phyloP scores from a whole-genome alignment of 2,329 filamentous ascomycete species.

The Rhynchosporium secalis region DNA sequence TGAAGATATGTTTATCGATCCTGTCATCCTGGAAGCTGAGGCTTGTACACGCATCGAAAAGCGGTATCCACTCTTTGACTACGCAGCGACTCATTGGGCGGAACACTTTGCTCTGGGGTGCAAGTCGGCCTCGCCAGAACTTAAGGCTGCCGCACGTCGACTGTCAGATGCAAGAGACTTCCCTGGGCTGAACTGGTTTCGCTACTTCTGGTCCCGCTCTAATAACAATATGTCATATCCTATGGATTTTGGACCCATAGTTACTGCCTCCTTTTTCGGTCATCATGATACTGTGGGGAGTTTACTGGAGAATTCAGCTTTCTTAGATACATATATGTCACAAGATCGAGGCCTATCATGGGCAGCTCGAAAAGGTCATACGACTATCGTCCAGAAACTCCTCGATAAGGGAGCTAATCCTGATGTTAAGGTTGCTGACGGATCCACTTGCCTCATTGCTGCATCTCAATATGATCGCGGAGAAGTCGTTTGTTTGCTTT shows the following conservation, averaged over 20 bases:
- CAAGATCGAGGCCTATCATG: slow-evolving; percentile 34
- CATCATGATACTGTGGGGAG: slow-evolving; percentile 30
- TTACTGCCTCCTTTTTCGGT: slow-evolving; percentile 41
- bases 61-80: slow-evolving; percentile 41
- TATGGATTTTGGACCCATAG: slow-evolving; percentile 31
- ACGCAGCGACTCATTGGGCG: slow-evolving; percentile 43
- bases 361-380: slow-evolving; percentile 37
- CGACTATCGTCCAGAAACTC: slow-evolving; percentile 30
- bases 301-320: slow-evolving; percentile 15
- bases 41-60: slow-evolving; percentile 32
- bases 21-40: slow-evolving; percentile 30
- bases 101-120: slow-evolving; percentile 35
- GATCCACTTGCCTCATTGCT: slow-evolving; percentile 38
- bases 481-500: slow-evolving; percentile 34
- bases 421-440: slow-evolving; percentile 21
- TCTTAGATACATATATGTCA: not conserved
- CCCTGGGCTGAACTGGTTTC: slow-evolving; percentile 40
- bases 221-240: slow-evolving; percentile 32
- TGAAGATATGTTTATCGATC: slow-evolving; percentile 36
- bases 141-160: slow-evolving; percentile 3
- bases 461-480: slow-evolving; percentile 38
- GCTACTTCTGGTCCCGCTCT: slow-evolving; percentile 37
- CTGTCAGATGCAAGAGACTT: slow-evolving; percentile 21
- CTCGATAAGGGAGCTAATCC: slow-evolving; percentile 33
- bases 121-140: not conserved